phyloP scores from a whole-genome alignment of 1,284 basidiomycete species.

The Abortiporus biennis region DNA sequence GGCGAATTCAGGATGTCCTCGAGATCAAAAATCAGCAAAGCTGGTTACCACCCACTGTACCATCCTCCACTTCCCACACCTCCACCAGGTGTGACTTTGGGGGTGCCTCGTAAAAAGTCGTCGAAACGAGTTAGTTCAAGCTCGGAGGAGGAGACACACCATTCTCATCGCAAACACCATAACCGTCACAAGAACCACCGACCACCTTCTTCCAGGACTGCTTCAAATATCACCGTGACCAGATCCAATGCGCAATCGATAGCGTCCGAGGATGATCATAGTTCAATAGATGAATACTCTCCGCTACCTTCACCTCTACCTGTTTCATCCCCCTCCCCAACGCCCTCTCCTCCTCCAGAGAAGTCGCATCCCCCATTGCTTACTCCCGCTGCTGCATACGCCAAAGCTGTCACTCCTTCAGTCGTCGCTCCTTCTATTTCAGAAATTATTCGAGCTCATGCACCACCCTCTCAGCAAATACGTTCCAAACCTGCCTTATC shows the following conservation, averaged over 20 bases:
- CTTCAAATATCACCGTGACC: slow-evolving; percentile 13
- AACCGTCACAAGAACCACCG: slow-evolving; percentile 11
- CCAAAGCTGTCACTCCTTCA: too few species aligned
- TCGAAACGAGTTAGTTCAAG: slow-evolving; percentile 36
- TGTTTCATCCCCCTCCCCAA: slow-evolving; percentile 7
- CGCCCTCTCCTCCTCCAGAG: slow-evolving; percentile 18
- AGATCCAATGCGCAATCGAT: slow-evolving; percentile 8
- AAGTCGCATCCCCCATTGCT: too few species aligned
- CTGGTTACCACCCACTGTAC: slow-evolving; percentile 57
- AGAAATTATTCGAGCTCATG: slow-evolving; percentile 75
- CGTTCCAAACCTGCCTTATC: slow-evolving; percentile 37
- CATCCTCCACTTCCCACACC: slow-evolving; percentile 76
- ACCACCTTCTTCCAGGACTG: slow-evolving; percentile 11
- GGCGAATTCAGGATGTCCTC: slow-evolving; percentile 32
- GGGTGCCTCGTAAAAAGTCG: slow-evolving; percentile 37
- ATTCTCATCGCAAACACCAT: slow-evolving; percentile 11
- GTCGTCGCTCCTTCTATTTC: slow-evolving; percentile 69
- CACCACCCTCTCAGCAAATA: slow-evolving; percentile 45
- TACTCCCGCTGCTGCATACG: too few species aligned
- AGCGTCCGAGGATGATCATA: slow-evolving; percentile 6
- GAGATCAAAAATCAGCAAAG: slow-evolving; percentile 42
- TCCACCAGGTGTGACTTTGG: slow-evolving; percentile 72
- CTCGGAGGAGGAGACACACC: slow-evolving; percentile 37
- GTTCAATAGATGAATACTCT: slow-evolving; percentile 9
- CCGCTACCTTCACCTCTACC: slow-evolving; percentile 8